Base-by-base conservation (phyloP, 192 early-diverging fungal species). In the Umbelopsis isabellina region DNA sequence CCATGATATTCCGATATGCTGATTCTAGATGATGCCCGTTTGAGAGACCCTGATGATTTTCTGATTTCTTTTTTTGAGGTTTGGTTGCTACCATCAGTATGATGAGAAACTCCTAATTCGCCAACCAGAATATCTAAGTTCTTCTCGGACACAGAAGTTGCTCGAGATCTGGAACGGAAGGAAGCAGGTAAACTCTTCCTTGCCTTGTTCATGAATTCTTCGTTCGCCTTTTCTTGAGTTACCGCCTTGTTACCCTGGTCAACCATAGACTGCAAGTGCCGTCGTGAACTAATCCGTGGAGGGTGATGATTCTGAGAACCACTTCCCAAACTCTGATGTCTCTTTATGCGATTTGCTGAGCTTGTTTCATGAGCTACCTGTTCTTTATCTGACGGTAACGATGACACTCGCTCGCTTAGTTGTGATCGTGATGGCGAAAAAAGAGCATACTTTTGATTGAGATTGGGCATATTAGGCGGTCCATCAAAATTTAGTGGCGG, bases 1-100 rank as follows among this genome's bases (percentile, higher is more conserved):
- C 72, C 65, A 45, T 73, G 65, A 44, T 67, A 67, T 67, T 67
- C 72, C 9, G 66, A 84, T 69, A 83, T 82, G 65, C 53, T 81
- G 23, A 75, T 77, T 52, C 41, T 49, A 30, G 71, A 74, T 47
- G 80, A 79, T 25, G 69, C 65, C 0, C 55, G 27, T 18, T 30
- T 30, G 7, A 61, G 25, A 61, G 55, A 61, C 2, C 23, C 21
- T 3, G 27, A 22, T 35, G 55, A 61, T 18, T 61, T 61, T 18
- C 55, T 7, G 16, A 35, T 35, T 33, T 61, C 55, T 18, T n/a
- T 61, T 12, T 61, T 61, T 25, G 25, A 2, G 13, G 15, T 35
- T 41, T 41, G 37, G 55, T 8, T n/a, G 6, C 27, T 18, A 61
- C 55, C 15, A 12, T 61, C 55, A 27, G 30, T 16, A 25, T 61